Evolutionary conservation across 2,329 filamentous ascomycete genomes (phyloP).

Genomic region (Pezicula radicicola): DNA sequence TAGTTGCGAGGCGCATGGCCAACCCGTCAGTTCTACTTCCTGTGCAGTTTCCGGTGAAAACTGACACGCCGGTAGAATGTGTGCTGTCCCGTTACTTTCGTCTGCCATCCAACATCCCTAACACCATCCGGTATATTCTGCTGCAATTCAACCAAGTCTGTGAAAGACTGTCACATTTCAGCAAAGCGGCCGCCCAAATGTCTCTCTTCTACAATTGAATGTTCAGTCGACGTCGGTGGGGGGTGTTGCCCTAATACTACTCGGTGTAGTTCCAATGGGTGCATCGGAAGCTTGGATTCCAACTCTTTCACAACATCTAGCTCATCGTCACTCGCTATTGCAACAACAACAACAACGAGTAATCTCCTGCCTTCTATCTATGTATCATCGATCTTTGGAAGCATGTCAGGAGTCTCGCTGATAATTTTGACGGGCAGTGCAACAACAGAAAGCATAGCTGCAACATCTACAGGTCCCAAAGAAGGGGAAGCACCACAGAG

Average conservation of each 20-base stretch:
- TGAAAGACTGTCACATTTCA: conserved; percentile 14
- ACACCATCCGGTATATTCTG: conserved; percentile 24
- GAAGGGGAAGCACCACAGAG: conserved; percentile 22
- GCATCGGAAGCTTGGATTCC: conserved; percentile 12
- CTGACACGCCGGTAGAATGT: conserved; percentile 16
- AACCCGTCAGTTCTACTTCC: conserved; percentile 15
- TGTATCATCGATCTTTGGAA: background rate
- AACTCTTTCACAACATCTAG: conserved; percentile 1
- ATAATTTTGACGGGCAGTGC: conserved; percentile 12
- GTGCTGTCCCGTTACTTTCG: conserved; percentile 24
- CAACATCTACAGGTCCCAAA: conserved; percentile 21
- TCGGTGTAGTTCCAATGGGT: conserved; percentile 20
- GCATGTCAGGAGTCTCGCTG: background rate
- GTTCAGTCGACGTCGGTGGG: conserved; percentile 19
- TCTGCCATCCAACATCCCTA: conserved; percentile 16
- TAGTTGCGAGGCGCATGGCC: conserved; percentile 22
- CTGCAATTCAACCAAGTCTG: conserved; percentile 18
- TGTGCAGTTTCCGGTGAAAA: background rate
- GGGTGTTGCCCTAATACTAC: conserved; percentile 21
- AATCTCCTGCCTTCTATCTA: background rate
- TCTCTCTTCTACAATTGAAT: conserved; percentile 16
- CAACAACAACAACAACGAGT: background rate
- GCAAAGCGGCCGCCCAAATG: conserved; percentile 18
- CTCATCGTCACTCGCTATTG: background rate
- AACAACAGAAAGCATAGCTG: conserved; percentile 11